These are phyloP conservation scores for Barnettozyma siamensis DNA, from an alignment of 805 yeast species.

Conservation along the genomic window DNA sequence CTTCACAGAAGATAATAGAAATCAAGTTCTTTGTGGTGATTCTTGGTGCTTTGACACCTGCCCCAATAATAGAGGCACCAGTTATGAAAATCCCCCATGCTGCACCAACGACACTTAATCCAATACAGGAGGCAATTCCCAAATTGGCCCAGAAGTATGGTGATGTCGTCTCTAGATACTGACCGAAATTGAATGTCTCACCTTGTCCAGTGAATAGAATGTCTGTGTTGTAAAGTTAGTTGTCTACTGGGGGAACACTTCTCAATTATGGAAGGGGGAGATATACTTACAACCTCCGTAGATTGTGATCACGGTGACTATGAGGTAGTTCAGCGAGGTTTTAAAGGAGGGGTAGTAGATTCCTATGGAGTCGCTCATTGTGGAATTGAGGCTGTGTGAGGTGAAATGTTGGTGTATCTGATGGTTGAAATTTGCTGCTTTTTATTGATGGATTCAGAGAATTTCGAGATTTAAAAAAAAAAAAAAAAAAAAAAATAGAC, in stretches of 20 bases:
- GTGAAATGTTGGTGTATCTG: neutral
- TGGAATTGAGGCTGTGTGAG: neutral
- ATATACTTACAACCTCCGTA: constrained; percentile 24
- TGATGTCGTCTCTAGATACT: constrained; percentile 74
- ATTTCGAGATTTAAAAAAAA: neutral
- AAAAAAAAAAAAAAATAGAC: neutral
- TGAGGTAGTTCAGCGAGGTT: constrained; percentile 14
- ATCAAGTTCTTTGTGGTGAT: constrained; percentile 96
- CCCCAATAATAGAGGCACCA: constrained; percentile 91
- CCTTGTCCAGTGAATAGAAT: constrained; percentile 85
- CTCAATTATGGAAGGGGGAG: constrained; percentile 11
- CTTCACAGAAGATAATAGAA: constrained; percentile 97
- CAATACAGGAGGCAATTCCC: constrained; percentile 89
- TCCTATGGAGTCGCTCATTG: constrained; percentile 16
- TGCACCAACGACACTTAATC: constrained; percentile 92
- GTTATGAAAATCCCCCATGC: constrained; percentile 99
- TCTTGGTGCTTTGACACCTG: constrained; percentile 97
- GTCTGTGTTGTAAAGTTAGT: constrained; percentile 12
- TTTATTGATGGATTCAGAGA: neutral
- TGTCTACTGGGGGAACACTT: neutral
- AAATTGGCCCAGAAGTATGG: constrained; percentile 97
- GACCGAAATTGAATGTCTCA: constrained; percentile 86
- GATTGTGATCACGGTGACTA: constrained; percentile 13
- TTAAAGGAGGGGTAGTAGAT: constrained; percentile 16
- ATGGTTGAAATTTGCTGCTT: neutral